Percentiles rank a stretch among this genome's conserved stretches.
Conservation (phyloP, 805 yeast genomes). For the Spathaspora sp. region DNA sequence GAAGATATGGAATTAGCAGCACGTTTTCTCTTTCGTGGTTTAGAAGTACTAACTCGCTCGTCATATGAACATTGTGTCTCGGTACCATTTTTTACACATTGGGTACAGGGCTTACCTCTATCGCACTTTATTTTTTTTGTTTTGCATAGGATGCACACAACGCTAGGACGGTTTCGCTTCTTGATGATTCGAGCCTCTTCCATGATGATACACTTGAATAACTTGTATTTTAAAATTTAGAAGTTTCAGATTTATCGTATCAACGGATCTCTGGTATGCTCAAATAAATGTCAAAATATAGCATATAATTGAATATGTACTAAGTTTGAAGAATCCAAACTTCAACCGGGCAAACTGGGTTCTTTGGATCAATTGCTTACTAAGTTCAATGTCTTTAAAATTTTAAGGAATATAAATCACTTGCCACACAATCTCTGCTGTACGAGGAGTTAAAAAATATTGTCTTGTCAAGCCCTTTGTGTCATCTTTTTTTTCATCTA, state of each 20-base stretch:
- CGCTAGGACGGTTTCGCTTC: conserved; percentile 29
- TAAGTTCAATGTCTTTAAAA: too few species aligned
- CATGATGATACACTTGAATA: not conserved
- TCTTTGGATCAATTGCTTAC: too few species aligned
- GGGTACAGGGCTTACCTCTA: conserved; percentile 33
- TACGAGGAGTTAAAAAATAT: too few species aligned
- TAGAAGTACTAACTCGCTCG: conserved; percentile 1
- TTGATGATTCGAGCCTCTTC: not conserved
- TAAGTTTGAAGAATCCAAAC: too few species aligned
- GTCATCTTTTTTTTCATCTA: not conserved
- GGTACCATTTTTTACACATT: conserved; percentile 25
- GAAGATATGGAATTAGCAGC: not conserved
- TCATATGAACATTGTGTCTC: conserved; percentile 13
- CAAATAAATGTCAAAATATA: too few species aligned
- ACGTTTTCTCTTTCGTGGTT: not conserved
- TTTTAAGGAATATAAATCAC: too few species aligned
- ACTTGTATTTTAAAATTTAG: not conserved
- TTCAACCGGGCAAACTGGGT: too few species aligned
- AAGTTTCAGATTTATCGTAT: too few species aligned
- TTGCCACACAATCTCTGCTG: too few species aligned
- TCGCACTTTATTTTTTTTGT: conserved; percentile 42
- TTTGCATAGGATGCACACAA: conserved; percentile 37
- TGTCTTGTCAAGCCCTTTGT: not conserved
- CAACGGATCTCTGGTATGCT: too few species aligned
- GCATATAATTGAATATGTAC: too few species aligned